Conservation (phyloP, 192 early-diverging fungal genomes). For the Helicostylum pulchrum region DNA sequence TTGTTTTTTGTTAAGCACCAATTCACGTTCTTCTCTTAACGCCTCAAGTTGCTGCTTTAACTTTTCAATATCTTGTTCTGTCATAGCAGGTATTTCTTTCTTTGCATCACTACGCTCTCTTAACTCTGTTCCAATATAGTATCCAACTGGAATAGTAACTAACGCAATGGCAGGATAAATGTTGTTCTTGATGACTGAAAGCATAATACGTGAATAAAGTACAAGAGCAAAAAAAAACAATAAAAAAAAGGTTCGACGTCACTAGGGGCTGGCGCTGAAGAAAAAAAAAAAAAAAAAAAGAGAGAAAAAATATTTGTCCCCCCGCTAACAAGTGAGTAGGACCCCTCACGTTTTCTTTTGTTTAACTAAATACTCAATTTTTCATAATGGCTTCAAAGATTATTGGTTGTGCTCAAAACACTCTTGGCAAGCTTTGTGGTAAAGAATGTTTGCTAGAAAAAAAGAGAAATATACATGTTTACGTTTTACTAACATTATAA, state of each 20-base stretch:
- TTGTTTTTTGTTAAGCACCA: not conserved
- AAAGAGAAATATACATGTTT: not conserved
- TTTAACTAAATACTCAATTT: slow-evolving; percentile 5
- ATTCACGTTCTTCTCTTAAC: not conserved
- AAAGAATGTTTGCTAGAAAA: not conserved
- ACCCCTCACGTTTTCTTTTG: not conserved
- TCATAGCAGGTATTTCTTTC: not conserved
- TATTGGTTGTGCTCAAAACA: slow-evolving; percentile 19
- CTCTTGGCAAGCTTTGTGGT: slow-evolving; percentile 28
- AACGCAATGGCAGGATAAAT: slow-evolving; percentile 1
- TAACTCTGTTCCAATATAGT: not conserved
- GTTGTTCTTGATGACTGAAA: not conserved
- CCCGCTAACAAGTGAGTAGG: not conserved
- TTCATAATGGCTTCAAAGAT: slow-evolving; percentile 31
- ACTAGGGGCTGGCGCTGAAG: not conserved
- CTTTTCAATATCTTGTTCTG: not conserved
- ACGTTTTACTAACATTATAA: no score
- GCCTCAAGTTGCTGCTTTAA: not conserved
- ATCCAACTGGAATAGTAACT: not conserved
- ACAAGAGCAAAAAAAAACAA: not conserved
- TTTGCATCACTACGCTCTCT: not conserved
- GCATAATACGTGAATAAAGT: not conserved
- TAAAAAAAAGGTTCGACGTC: not conserved
- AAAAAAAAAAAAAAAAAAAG: not conserved
- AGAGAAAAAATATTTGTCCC: not conserved